A percentile compares a stretch with the other conserved stretches of the same genome.
Evolutionary conservation across 257 asterid species (phyloP).

Genomic region (Parsonsia alboflavescens): DNA sequence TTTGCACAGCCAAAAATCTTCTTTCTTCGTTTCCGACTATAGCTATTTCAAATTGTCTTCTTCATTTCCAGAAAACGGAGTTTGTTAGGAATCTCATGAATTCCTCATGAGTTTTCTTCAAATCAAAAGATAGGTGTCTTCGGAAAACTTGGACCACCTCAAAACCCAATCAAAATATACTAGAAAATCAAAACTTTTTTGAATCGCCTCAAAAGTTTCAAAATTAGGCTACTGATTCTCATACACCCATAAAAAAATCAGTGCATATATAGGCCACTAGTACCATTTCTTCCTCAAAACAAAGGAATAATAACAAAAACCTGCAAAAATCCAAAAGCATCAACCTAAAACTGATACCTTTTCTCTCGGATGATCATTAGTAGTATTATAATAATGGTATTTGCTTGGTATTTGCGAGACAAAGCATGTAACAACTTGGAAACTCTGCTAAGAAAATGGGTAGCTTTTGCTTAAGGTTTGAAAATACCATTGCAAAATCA

Average conservation of each 20-base stretch:
- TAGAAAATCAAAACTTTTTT: background rate
- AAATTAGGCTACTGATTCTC: slow-evolving; percentile 11
- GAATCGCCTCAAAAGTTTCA: background rate
- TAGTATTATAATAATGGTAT: slow-evolving; percentile 16
- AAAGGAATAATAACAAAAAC: slow-evolving; percentile 22
- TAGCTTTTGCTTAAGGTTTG: slow-evolving; percentile 42
- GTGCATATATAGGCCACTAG: background rate
- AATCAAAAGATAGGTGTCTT: slow-evolving; percentile 18
- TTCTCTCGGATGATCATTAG: slow-evolving; percentile 18
- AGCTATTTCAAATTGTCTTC: background rate
- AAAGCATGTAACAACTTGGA: slow-evolving; percentile 57
- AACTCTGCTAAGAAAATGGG: slow-evolving; percentile 27
- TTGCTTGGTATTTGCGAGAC: slow-evolving; percentile 26
- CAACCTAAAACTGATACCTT: slow-evolving; percentile 30
- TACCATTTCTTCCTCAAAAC: slow-evolving; percentile 14
- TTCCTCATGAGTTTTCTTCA: slow-evolving; percentile 12
- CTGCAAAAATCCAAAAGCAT: slow-evolving; percentile 19
- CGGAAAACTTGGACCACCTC: slow-evolving; percentile 19
- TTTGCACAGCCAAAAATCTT: slow-evolving; percentile 9
- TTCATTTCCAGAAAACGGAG: slow-evolving; percentile 13
- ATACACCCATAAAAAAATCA: slow-evolving; percentile 10
- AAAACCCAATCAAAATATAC: background rate
- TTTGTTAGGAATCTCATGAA: background rate
- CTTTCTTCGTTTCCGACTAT: background rate
- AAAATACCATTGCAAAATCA: slow-evolving; percentile 14